These are phyloP conservation scores for Exutisphaerella laricina DNA, from an alignment of 2,329 filamentous ascomycete genomes.

Conservation along the genomic window DNA sequence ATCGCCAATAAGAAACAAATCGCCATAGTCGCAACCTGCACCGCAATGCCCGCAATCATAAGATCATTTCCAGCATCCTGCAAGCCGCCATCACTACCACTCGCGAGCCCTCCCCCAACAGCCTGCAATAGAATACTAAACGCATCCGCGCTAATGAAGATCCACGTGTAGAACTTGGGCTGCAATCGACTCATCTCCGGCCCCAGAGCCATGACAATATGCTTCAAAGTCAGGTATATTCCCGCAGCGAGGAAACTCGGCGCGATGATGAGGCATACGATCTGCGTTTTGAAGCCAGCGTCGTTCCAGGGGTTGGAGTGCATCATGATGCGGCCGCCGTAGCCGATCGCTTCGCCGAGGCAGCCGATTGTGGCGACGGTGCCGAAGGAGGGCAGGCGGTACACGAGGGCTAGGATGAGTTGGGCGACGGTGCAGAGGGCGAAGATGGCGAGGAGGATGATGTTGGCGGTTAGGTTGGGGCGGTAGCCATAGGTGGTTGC, in stretches of 20 bases:
- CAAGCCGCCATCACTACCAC: constrained; percentile 30
- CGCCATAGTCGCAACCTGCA: constrained; percentile 55
- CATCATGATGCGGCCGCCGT: constrained; percentile 40
- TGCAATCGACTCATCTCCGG: constrained; percentile 37
- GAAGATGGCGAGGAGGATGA: constrained; percentile 36
- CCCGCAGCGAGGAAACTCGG: constrained; percentile 43
- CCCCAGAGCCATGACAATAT: constrained; percentile 42
- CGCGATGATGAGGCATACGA: constrained; percentile 39
- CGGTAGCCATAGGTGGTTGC: constrained; percentile 28
- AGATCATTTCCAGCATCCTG: constrained; percentile 50
- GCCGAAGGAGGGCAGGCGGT: constrained; percentile 37
- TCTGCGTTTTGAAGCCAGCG: constrained; percentile 38
- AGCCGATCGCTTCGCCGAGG: constrained; percentile 40
- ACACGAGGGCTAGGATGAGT: constrained; percentile 30
- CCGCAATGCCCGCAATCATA: constrained; percentile 59
- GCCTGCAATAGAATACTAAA: constrained; percentile 57
- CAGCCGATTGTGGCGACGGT: constrained; percentile 37
- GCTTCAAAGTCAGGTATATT: constrained; percentile 45
- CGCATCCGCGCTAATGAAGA: constrained; percentile 49
- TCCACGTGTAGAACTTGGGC: constrained; percentile 43
- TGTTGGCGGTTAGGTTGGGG: constrained; percentile 34
- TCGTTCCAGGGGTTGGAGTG: constrained; percentile 37
- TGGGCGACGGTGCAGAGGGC: constrained; percentile 33
- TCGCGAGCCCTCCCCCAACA: constrained; percentile 44
- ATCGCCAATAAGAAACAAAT: constrained; percentile 44